Conservation (phyloP, 179 eudicot genomes). For the Amaranthus tricolor region DNA sequence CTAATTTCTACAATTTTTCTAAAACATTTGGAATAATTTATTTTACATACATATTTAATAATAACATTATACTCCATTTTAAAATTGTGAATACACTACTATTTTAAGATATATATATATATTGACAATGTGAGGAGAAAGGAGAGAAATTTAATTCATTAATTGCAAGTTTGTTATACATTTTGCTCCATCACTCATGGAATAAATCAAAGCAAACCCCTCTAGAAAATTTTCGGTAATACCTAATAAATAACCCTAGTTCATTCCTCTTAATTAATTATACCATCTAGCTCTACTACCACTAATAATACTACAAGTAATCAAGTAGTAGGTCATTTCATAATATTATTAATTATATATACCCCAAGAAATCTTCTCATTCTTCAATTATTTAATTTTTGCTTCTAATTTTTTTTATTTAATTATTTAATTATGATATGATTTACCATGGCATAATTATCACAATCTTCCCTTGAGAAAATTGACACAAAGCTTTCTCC, state of each 20-base stretch:
- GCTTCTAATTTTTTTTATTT: neutral
- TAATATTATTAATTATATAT: neutral
- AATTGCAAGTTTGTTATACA: no score
- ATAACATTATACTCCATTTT: no score
- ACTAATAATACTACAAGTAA: neutral
- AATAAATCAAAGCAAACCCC: no score
- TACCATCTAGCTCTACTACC: neutral
- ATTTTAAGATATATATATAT: no score
- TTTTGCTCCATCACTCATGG: no score
- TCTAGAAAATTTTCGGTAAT: neutral
- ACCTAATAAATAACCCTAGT: neutral
- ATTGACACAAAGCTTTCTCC: conserved; percentile 66
- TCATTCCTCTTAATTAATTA: neutral
- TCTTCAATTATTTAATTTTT: neutral
- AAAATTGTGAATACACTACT: no score
- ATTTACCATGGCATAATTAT: conserved; percentile 4
- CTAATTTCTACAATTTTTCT: no score
- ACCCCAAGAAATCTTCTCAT: neutral
- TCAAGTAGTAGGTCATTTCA: neutral
- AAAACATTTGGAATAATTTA: no score
- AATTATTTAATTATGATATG: neutral
- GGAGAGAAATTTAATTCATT: no score
- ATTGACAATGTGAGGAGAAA: no score
- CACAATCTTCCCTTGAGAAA: conserved; percentile 65
- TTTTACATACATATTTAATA: no score